Conservation (phyloP, 2,329 filamentous ascomycete species). For the Alternaria triticina region DNA sequence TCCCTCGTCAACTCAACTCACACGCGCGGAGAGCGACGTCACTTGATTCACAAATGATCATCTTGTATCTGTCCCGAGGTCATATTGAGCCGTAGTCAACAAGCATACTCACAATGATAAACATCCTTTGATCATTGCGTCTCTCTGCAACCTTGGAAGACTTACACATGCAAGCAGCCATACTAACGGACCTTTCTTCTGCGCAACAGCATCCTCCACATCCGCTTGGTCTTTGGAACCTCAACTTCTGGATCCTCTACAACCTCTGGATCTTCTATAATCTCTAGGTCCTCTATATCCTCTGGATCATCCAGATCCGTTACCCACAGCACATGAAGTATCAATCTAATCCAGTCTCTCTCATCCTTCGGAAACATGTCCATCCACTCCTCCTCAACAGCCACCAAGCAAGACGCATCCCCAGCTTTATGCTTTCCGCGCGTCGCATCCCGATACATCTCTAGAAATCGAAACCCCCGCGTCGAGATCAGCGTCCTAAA, state of each 20-base stretch:
- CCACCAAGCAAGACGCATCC: not conserved
- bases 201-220: not conserved
- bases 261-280: not conserved
- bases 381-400: not conserved
- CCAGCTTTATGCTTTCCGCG: not conserved
- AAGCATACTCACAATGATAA: not conserved
- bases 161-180: not conserved
- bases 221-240: not conserved
- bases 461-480: not conserved
- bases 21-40: not conserved
- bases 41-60: not conserved
- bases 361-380: not conserved
- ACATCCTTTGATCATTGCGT: not conserved
- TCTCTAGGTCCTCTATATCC: not conserved
- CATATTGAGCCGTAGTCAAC: not conserved
- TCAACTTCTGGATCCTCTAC: not conserved
- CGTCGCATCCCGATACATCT: not conserved
- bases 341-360: not conserved
- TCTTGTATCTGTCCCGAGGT: not conserved
- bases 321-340: not conserved
- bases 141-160: not conserved
- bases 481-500: not conserved
- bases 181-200: not conserved
- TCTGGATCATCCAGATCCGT: not conserved
- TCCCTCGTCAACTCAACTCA: not conserved